phyloP scores from a whole-genome alignment of 805 yeast genomes.

The Candida dajiaensis region DNA sequence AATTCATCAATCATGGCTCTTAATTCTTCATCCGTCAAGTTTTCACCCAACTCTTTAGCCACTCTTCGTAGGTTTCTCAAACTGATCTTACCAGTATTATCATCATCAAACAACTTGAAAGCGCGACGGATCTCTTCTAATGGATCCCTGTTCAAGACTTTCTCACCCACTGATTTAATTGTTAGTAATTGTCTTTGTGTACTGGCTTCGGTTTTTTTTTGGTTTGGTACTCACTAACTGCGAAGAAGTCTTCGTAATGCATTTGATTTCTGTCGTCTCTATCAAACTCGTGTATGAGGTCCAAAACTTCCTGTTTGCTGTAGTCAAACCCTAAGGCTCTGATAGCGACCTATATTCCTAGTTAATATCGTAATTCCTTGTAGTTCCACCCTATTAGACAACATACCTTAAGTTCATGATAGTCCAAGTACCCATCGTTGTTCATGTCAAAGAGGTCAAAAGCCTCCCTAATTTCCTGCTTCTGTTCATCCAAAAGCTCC shows the following conservation, averaged over 20 bases:
- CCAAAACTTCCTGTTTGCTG: conserved; percentile 66
- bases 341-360: conserved; percentile 49
- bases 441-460: conserved; percentile 89
- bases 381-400: too few species aligned
- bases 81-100: conserved; percentile 78
- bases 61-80: conserved; percentile 80
- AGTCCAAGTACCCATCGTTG: conserved; percentile 83
- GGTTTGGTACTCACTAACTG: conserved; percentile 17
- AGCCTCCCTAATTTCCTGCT: conserved; percentile 89
- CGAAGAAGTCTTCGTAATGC: conserved; percentile 75
- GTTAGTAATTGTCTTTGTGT: conserved; percentile 21
- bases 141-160: conserved; percentile 85
- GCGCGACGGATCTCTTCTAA: conserved; percentile 88
- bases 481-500: conserved; percentile 79
- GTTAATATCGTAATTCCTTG: neutral
- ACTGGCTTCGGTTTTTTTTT: neutral
- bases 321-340: conserved; percentile 90
- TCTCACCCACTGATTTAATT: conserved; percentile 53
- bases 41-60: conserved; percentile 90
- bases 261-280: conserved; percentile 68
- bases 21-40: conserved; percentile 84
- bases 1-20: conserved; percentile 97
- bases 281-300: conserved; percentile 75
- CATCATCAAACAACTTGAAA: conserved; percentile 83
- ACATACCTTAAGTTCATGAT: conserved; percentile 68